phyloP scores from a whole-genome alignment of 345 rosid species.

The Sonneratia alba region DNA sequence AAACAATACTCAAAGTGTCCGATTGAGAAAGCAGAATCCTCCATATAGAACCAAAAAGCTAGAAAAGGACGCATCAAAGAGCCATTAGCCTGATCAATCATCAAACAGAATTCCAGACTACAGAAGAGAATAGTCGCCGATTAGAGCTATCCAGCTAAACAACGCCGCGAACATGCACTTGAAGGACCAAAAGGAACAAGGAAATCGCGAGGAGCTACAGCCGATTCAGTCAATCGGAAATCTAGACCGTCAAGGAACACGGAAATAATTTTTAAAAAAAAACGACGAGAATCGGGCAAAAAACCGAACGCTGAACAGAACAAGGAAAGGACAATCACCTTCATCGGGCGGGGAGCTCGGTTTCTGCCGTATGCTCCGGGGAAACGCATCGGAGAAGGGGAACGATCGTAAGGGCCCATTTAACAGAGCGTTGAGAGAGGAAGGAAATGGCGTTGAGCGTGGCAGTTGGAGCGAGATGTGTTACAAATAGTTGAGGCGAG shows the following conservation, averaged over 20 bases:
- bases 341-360: neutral
- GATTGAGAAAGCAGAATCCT: neutral
- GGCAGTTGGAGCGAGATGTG: neutral
- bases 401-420: neutral
- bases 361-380: too few species aligned
- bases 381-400: neutral
- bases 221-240: neutral
- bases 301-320: neutral
- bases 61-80: neutral
- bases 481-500: neutral
- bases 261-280: neutral
- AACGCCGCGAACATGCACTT: neutral
- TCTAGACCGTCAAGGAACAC: neutral
- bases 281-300: neutral
- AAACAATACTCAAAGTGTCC: neutral
- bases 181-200: neutral
- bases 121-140: neutral
- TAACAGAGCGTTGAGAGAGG: constrained; percentile 9
- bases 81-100: neutral
- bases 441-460: constrained; percentile 7
- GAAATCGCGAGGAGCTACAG: neutral
- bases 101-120: neutral
- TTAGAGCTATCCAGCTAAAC: neutral
- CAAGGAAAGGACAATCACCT: neutral
- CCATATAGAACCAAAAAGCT: neutral